Evolutionary conservation across 2,329 filamentous ascomycete species (phyloP).

Genomic region (Epicoccum sorghinum): DNA sequence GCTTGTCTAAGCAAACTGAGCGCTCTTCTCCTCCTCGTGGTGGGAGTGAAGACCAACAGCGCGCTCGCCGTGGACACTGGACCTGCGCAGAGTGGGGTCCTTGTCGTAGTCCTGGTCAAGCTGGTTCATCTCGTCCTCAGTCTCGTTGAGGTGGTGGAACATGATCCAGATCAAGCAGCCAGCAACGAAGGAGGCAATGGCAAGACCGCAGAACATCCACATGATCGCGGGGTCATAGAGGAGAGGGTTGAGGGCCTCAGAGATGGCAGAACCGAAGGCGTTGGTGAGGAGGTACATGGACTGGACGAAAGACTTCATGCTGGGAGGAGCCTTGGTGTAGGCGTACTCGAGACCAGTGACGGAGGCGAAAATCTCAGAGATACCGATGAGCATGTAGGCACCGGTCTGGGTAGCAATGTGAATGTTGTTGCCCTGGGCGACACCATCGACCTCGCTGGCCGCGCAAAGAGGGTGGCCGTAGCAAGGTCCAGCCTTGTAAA

Average conservation of each 20-base stretch:
- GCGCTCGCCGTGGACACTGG: slow-evolving; percentile 24
- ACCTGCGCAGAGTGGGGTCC: slow-evolving; percentile 36
- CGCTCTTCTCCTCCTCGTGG: slow-evolving; percentile 10
- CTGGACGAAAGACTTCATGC: slow-evolving; percentile 57
- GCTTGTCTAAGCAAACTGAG: slow-evolving; percentile 4
- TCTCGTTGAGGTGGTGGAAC: slow-evolving; percentile 47
- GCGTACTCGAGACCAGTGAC: slow-evolving; percentile 57
- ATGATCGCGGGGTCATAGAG: slow-evolving; percentile 69
- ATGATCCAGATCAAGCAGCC: slow-evolving; percentile 46
- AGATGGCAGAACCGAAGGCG: slow-evolving; percentile 66
- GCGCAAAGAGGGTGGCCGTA: slow-evolving; percentile 51
- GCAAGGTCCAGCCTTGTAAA: slow-evolving; percentile 61
- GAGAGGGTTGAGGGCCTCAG: slow-evolving; percentile 66
- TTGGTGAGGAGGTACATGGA: slow-evolving; percentile 66
- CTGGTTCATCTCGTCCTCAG: slow-evolving; percentile 46
- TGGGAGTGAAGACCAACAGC: slow-evolving; percentile 8
- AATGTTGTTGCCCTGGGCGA: slow-evolving; percentile 47
- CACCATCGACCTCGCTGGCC: slow-evolving; percentile 38
- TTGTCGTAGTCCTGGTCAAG: slow-evolving; percentile 44
- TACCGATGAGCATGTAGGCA: slow-evolving; percentile 55
- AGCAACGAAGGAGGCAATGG: slow-evolving; percentile 36
- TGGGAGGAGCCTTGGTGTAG: slow-evolving; percentile 55
- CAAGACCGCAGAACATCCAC: slow-evolving; percentile 62
- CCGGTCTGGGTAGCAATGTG: slow-evolving; percentile 56
- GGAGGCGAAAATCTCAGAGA: slow-evolving; percentile 56